Base-by-base conservation (phyloP, 495 filamentous ascomycete genomes). In the Amorphotheca resinae region DNA sequence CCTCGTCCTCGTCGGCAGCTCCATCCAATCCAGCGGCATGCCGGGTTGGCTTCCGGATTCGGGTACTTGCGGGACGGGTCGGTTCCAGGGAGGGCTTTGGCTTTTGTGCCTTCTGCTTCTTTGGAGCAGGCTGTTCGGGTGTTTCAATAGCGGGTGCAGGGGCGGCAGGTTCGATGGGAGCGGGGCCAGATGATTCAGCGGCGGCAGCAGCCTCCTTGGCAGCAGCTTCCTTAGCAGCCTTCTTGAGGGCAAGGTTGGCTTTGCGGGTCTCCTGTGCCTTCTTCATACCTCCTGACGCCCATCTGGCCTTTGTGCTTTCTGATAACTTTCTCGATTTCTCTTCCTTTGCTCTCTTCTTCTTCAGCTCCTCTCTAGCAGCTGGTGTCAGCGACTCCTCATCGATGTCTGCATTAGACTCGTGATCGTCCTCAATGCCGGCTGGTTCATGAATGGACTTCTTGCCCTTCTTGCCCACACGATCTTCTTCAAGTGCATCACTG, bases 251-350 rank as follows among this genome's bases (percentile, higher is more conserved):
- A 20, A 34, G 34, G 30, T 46, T 49, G 12, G 22, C 41, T 32
- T 20, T 30, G 22, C 41, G 39, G 16, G 47, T 49, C 22, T 44
- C 35, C 41, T 47, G 47, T 2, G 41, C 38, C 14, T n/a, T 30
- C n/a, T 31, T 16, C 46, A 49, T 49, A 8, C 16, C 33, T 9
- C 46, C 46, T 9, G 6, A 30, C 11, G 23, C 41, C 46, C 46
- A 49, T 28, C 46, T 31, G n/a, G 15, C 23, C 15, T 41, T 46
- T 20, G 22, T 40, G 38, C 22, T 40, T 9, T 14, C 2, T 26
- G 22, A 26, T 5, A 40, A 18, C 12, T 26, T 25, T 8, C 14
- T 11, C 4, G n/a, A 26, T 17, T 40, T 40, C 18, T 37, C 34
- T 9, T 18, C 11, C 34, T 18, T 6, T 4, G 7, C 17, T 17